Evolutionary conservation across 257 asterid species (phyloP).

Genomic region (Capsicum rhomboideum): DNA sequence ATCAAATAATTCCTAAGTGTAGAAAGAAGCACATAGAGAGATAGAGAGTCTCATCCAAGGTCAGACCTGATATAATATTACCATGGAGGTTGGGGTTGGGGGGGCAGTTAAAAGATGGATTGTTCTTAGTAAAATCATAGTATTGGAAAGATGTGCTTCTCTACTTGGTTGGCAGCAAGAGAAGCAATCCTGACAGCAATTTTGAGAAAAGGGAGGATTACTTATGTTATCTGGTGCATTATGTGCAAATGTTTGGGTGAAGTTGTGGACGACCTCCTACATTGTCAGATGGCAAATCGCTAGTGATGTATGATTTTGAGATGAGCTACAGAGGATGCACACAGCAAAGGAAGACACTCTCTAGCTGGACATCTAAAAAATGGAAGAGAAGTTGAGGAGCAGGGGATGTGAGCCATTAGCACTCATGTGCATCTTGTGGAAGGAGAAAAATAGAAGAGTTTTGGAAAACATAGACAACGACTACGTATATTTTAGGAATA

Average conservation of each 20-base stretch:
- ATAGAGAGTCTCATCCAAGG: not conserved
- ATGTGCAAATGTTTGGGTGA: not conserved
- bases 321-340: not conserved
- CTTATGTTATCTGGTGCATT: not conserved
- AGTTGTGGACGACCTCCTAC: not conserved
- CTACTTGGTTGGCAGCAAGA: not conserved
- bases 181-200: not conserved
- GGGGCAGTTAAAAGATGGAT: too few relatives aligned
- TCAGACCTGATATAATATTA: too few relatives aligned
- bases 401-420: not conserved
- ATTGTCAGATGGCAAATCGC: not conserved
- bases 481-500: not conserved
- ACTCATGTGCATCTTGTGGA: not conserved
- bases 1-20: not conserved
- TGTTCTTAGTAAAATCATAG: not conserved
- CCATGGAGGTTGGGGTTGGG: too few relatives aligned
- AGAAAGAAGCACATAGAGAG: not conserved
- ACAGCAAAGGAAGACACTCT: not conserved
- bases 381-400: not conserved
- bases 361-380: not conserved
- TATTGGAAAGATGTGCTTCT: not conserved
- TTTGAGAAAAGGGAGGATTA: not conserved
- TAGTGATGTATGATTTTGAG: not conserved
- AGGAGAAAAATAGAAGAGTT: not conserved
- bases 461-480: not conserved